Conservation (phyloP, 2,329 filamentous ascomycete genomes). For the Fusarium nisikadoi region DNA sequence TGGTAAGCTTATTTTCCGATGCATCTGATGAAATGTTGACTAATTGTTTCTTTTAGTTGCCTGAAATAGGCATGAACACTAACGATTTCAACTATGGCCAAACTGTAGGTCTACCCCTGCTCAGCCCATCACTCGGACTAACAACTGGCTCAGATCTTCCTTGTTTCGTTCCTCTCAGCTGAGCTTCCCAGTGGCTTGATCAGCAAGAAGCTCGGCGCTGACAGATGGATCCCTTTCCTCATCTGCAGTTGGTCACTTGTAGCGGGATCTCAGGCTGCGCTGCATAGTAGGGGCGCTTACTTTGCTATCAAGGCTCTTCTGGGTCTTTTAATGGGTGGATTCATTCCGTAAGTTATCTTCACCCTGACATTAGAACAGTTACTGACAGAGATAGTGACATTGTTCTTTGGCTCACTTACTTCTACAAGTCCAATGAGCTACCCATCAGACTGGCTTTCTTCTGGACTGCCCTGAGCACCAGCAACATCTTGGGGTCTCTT, state of each 20-base stretch:
- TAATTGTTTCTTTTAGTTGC: conserved; percentile 38
- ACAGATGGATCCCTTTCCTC: conserved; percentile 57
- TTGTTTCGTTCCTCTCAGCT: conserved; percentile 57
- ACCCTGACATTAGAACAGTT: accelerated
- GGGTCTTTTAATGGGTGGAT: conserved; percentile 61
- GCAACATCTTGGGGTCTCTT: conserved; percentile 63
- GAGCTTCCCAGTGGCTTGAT: conserved; percentile 62
- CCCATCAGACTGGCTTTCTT: conserved; percentile 74
- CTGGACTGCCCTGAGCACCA: conserved; percentile 73
- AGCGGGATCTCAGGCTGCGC: conserved; percentile 52
- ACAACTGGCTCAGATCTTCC: conserved; percentile 51
- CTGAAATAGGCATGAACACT: conserved; percentile 54
- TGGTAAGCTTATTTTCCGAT: conserved; percentile 38
- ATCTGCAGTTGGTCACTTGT: conserved; percentile 56
- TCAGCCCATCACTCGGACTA: not conserved
- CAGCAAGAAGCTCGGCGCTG: conserved; percentile 62
- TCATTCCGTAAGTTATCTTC: conserved; percentile 54
- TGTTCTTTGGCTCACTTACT: conserved; percentile 77
- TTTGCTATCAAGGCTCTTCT: conserved; percentile 56
- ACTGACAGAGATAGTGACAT: conserved; percentile 50
- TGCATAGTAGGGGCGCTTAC: conserved; percentile 51
- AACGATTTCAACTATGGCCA: conserved; percentile 59
- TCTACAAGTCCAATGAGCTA: conserved; percentile 77
- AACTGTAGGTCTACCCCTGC: conserved; percentile 42
- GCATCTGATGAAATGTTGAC: not conserved